Base-by-base conservation (phyloP, 768 basidiomycete species). In the Mycena crocata region DNA sequence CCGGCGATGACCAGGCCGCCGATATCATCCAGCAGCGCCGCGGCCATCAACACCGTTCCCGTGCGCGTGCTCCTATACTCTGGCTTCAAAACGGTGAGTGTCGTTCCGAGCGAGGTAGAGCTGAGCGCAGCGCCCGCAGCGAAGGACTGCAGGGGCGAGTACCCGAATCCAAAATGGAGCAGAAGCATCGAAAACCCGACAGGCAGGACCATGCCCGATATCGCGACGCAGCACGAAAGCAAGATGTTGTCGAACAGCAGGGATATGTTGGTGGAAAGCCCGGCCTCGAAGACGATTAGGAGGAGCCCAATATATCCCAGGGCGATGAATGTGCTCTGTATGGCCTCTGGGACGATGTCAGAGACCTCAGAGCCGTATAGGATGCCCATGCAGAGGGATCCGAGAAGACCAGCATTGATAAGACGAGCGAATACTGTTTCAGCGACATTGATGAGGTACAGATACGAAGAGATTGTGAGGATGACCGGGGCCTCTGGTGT, bases 71-170 rank as follows among this genome's bases (percentile, higher is more conserved):
- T 78, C 28, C 81, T 78, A 32, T 89, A 74, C 30, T 83, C 78
- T 30, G 83, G 78, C n/a, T 79, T 81, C 31, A 92, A 79, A 17
- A 91, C 81, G 19, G 85, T 81, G n/a, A 92, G 82, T 0, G 89
- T 90, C 31, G 90, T 93, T 0, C 90, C 90, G 2, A 92, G 81
- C 0, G 87, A 89, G 0, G 90, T 92, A 0, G 88, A 86, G 21
- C 85, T 87, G 1, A 91, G 78, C 0, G 89, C 84, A 1, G 89
- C 87, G 0, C 90, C 90, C 0, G 88, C 87, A 0, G 86, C 83
- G 72, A 93, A 91, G 3, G 85, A 79, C 64, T 88, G 84, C 4
- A 87, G 67, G 0, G 73, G 56, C 0, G 76, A 63, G 62, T 84
- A 85, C 3, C 80, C 78, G 62, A 76, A 87, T 21, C 77, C 83